Evolutionary conservation across 495 filamentous ascomycete species (phyloP).

Genomic region (Penicillium flavigenum): DNA sequence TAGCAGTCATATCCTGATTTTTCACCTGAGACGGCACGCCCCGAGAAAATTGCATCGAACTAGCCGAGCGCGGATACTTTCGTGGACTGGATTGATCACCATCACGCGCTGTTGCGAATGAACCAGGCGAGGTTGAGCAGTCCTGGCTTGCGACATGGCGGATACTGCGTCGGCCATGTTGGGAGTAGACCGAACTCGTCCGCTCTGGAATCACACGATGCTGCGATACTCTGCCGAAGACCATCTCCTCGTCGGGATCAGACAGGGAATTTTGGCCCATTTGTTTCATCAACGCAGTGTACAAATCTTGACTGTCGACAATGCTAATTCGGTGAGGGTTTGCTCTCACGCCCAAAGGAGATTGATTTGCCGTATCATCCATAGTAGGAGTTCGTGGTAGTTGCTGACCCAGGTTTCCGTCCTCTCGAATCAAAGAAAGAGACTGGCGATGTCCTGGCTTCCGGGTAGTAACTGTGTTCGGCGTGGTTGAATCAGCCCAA

Average conservation of each 20-base stretch:
- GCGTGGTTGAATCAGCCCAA: conserved; percentile 66
- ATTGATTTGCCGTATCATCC: conserved; percentile 10
- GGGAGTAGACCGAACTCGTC: conserved; percentile 28
- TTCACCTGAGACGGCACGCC: conserved; percentile 4
- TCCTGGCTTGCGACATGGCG: conserved; percentile 36
- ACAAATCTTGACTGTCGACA: conserved; percentile 65
- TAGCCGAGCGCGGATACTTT: conserved; percentile 3
- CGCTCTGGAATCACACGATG: conserved; percentile 36
- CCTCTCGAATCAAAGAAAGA: conserved; percentile 66
- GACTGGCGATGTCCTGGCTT: conserved; percentile 51
- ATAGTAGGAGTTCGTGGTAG: conserved; percentile 19
- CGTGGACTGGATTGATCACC: conserved; percentile 28
- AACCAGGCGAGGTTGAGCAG: conserved; percentile 32
- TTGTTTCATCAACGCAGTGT: conserved; percentile 70
- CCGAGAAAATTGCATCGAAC: conserved; percentile 2
- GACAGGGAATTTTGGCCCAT: conserved; percentile 41
- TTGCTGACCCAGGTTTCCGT: conserved; percentile 49
- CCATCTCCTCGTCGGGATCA: conserved; percentile 34
- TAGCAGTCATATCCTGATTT: not conserved
- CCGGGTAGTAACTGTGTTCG: conserved; percentile 45
- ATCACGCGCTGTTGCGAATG: conserved; percentile 32
- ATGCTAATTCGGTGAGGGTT: conserved; percentile 22
- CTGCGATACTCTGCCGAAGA: conserved; percentile 34
- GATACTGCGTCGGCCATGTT: conserved; percentile 32
- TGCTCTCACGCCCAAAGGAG: conserved; percentile 17